Percentiles rank a stretch among this genome's conserved stretches.
These are phyloP conservation scores for Clohesyomyces aquaticus DNA, from an alignment of 495 filamentous ascomycete genomes.

Conservation along the genomic window DNA sequence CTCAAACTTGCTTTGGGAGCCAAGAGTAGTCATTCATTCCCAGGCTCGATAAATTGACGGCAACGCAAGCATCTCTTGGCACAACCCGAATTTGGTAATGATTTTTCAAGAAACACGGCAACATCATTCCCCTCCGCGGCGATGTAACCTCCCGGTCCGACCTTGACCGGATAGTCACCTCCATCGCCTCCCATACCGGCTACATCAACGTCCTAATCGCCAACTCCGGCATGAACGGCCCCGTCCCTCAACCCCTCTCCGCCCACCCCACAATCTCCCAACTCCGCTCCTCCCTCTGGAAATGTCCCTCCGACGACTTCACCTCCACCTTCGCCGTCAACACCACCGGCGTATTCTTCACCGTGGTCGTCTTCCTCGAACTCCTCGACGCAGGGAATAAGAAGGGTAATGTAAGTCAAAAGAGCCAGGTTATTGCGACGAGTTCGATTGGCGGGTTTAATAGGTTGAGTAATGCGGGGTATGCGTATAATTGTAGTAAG, in stretches of 20 bases:
- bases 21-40: too few species aligned
- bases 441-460: constrained; percentile 63
- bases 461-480: constrained; percentile 57
- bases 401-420: constrained; percentile 47
- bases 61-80: too few species aligned
- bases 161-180: constrained; percentile 56
- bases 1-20: too few species aligned
- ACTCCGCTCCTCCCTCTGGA: constrained; percentile 47
- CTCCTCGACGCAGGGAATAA: constrained; percentile 67
- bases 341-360: constrained; percentile 63
- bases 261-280: constrained; percentile 48
- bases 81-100: too few species aligned
- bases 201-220: constrained; percentile 68
- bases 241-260: constrained; percentile 46
- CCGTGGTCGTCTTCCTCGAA: constrained; percentile 52
- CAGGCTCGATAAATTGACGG: too few species aligned
- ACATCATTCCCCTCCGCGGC: constrained; percentile 62
- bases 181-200: constrained; percentile 57
- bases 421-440: constrained; percentile 65
- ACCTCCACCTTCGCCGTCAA: constrained; percentile 63
- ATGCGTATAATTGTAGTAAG: constrained; percentile 66
- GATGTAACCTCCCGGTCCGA: constrained; percentile 69
- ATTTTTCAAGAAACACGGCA: constrained; percentile 9
- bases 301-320: constrained; percentile 57
- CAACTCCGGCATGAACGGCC: constrained; percentile 68